Conservation (phyloP, 2,329 filamentous ascomycete genomes). For the Zopfia rhizophila region DNA sequence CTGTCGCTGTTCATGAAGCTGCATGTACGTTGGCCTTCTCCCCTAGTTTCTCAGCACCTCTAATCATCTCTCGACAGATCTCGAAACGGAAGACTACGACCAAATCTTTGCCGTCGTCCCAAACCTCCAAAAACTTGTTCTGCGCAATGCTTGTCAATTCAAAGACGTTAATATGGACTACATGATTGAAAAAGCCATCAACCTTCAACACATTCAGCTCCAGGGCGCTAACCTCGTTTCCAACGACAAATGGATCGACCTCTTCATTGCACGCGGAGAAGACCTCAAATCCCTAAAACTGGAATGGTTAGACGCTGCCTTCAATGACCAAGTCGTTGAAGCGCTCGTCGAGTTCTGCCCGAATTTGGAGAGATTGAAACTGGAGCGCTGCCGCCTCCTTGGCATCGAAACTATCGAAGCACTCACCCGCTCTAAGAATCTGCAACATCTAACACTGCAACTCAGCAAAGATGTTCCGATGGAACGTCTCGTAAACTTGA, state of each 20-base stretch:
- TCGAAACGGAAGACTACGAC: slow-evolving; percentile 80
- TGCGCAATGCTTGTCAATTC: slow-evolving; percentile 90
- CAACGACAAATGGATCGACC: slow-evolving; percentile 77
- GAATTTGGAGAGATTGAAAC: slow-evolving; percentile 77
- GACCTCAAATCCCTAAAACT: slow-evolving; percentile 76
- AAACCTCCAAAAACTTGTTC: slow-evolving; percentile 73
- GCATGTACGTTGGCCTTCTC: slow-evolving; percentile 57
- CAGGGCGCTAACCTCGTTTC: slow-evolving; percentile 86
- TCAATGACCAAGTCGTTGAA: slow-evolving; percentile 75
- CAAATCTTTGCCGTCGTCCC: slow-evolving; percentile 82
- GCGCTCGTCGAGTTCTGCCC: slow-evolving; percentile 73
- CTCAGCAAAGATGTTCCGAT: slow-evolving; percentile 68
- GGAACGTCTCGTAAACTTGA: slow-evolving; percentile 68
- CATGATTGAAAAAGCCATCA: slow-evolving; percentile 75
- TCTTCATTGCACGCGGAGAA: slow-evolving; percentile 73
- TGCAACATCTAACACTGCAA: slow-evolving; percentile 81
- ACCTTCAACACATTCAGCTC: slow-evolving; percentile 78
- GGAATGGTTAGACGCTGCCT: slow-evolving; percentile 84
- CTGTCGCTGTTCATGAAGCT: slow-evolving; percentile 69
- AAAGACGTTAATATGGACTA: slow-evolving; percentile 87
- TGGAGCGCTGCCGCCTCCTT: slow-evolving; percentile 81
- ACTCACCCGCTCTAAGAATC: slow-evolving; percentile 69
- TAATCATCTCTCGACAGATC: slow-evolving; percentile 52
- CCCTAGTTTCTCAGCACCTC: neutral
- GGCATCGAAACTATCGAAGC: slow-evolving; percentile 72